Percentiles rank a stretch among this genome's conserved stretches.
Conservation (phyloP, 805 yeast species). For the Kuraishia ogatae region DNA sequence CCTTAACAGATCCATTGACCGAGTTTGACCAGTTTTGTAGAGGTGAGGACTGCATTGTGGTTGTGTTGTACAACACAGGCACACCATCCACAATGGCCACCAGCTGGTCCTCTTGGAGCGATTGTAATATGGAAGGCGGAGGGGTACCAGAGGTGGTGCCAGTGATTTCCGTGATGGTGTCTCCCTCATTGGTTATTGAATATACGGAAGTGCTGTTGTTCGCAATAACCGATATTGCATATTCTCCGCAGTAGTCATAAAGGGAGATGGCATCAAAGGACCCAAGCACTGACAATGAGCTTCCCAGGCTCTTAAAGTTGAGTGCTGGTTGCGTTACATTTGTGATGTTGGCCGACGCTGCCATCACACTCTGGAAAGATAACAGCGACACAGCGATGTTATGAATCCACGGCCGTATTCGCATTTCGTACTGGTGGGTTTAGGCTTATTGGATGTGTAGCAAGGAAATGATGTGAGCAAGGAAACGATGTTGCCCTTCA, state of each 20-base stretch:
- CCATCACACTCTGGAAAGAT: not conserved
- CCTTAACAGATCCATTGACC: constrained; percentile 29
- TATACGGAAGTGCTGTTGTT: not conserved
- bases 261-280: constrained; percentile 17
- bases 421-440: not conserved
- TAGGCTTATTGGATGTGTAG: no score
- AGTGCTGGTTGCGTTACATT: constrained; percentile 10
- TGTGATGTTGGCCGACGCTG: not conserved
- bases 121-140: not conserved
- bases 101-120: not conserved
- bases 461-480: no score
- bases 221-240: constrained; percentile 9
- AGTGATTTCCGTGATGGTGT: not conserved
- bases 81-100: constrained; percentile 1
- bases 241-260: constrained; percentile 11
- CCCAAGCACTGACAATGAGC: constrained; percentile 17
- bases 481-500: no score
- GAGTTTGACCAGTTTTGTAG: constrained; percentile 13
- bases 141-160: no score
- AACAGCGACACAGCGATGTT: not conserved
- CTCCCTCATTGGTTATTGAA: not conserved
- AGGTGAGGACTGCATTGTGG: not conserved
- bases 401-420: not conserved
- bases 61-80: not conserved
- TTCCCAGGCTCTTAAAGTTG: constrained; percentile 4